These are phyloP conservation scores for Aspergillus terreus DNA, from an alignment of 2,329 filamentous ascomycete genomes.

Conservation along the genomic window DNA sequence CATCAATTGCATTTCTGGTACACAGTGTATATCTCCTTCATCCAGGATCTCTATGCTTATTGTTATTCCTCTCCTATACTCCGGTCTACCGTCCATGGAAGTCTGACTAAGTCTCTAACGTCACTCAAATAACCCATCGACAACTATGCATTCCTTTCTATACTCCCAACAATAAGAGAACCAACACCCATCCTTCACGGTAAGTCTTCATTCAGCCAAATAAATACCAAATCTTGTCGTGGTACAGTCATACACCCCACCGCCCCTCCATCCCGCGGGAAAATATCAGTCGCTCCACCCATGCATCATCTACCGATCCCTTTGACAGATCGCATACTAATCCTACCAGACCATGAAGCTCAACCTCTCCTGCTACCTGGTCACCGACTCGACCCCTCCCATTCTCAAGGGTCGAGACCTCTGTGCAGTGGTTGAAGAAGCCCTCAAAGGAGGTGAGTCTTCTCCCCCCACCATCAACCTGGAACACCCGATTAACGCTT, in stretches of 20 bases:
- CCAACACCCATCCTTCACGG: too few relatives aligned
- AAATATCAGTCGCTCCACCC: neutral
- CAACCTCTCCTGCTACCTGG: constrained; percentile 82
- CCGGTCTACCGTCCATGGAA: too few relatives aligned
- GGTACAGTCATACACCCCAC: neutral
- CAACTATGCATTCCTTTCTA: too few relatives aligned
- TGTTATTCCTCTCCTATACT: too few relatives aligned
- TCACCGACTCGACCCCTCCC: constrained; percentile 85
- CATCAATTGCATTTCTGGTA: too few relatives aligned
- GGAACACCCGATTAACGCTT: constrained; percentile 1
- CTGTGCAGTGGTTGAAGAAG: constrained; percentile 67
- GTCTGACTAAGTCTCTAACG: too few relatives aligned
- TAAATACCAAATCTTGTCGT: too few relatives aligned
- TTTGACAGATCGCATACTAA: neutral
- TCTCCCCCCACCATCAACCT: neutral
- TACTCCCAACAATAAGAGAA: too few relatives aligned
- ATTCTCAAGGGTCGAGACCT: constrained; percentile 73
- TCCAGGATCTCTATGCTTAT: too few relatives aligned
- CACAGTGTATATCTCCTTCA: too few relatives aligned
- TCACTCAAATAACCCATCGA: too few relatives aligned
- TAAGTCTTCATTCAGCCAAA: too few relatives aligned
- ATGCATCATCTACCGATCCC: neutral
- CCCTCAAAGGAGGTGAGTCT: constrained; percentile 64
- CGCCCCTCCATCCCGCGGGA: constrained; percentile 1
- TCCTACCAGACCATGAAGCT: constrained; percentile 40